Conservation (phyloP, 306 rosid species). For the Delonix regia region DNA sequence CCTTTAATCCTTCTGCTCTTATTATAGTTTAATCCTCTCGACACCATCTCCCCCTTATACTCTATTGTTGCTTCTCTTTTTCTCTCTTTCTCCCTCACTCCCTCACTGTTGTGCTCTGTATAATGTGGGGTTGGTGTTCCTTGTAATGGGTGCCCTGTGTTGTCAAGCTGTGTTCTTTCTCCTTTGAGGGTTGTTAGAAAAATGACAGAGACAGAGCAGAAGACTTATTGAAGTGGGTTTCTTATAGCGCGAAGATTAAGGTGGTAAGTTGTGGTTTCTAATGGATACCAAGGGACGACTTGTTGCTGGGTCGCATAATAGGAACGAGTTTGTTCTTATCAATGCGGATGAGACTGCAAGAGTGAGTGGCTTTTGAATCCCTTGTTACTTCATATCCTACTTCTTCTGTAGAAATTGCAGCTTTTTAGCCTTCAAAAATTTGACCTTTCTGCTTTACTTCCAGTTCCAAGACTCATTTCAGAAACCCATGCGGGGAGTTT, state of each 20-base stretch:
- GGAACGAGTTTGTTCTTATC: slow-evolving; percentile 82
- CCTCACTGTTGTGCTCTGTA: neutral
- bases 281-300: slow-evolving; percentile 75
- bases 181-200: neutral
- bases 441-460: slow-evolving; percentile 7
- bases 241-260: slow-evolving; percentile 38
- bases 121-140: neutral
- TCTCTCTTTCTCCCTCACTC: slow-evolving; percentile 10
- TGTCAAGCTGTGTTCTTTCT: slow-evolving; percentile 38
- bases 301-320: slow-evolving; percentile 78
- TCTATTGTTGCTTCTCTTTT: neutral
- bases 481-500: slow-evolving; percentile 24
- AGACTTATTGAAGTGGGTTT: slow-evolving; percentile 39
- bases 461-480: neutral
- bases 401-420: slow-evolving; percentile 25
- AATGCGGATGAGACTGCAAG: slow-evolving; percentile 79
- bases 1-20: slow-evolving; percentile 10
- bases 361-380: slow-evolving; percentile 43
- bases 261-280: slow-evolving; percentile 16
- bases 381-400: neutral
- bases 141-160: slow-evolving; percentile 13
- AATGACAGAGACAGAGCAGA: slow-evolving; percentile 29
- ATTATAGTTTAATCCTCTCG: slow-evolving; percentile 34
- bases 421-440: neutral
- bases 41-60: slow-evolving; percentile 21